A percentile compares a stretch with the other conserved stretches of the same genome.
phyloP scores from a whole-genome alignment of 1,284 basidiomycete genomes.

The Ganoderma sinense region DNA sequence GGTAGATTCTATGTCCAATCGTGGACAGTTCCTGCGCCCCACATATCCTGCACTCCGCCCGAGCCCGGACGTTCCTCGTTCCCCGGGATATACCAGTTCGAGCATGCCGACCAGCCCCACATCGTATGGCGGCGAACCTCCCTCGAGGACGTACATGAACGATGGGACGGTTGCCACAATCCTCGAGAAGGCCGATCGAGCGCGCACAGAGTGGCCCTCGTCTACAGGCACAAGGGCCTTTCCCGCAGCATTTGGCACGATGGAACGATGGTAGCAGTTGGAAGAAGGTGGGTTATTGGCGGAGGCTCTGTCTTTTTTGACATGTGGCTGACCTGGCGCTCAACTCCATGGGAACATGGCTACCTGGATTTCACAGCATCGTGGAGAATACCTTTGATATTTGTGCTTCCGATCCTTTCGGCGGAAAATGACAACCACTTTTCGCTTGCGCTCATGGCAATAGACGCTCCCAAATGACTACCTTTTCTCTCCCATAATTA shows the following conservation, averaged over 20 bases:
- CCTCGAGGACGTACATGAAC: neutral
- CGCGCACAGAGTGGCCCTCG: neutral
- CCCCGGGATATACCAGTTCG: neutral
- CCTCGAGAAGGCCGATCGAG: neutral
- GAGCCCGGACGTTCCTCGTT: neutral
- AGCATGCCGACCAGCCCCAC: slow-evolving; percentile 1
- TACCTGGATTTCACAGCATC: neutral
- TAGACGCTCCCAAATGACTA: neutral
- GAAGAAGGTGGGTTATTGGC: neutral
- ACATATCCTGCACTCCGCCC: neutral
- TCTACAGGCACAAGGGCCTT: neutral
- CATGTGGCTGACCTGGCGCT: slow-evolving; percentile 2
- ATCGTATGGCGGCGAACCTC: neutral
- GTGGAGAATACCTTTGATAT: neutral
- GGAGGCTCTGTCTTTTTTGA: neutral
- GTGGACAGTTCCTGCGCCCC: neutral
- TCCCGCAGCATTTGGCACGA: neutral
- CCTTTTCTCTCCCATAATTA: neutral
- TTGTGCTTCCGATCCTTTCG: neutral
- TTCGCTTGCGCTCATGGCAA: neutral
- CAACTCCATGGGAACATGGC: neutral
- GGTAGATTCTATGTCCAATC: neutral
- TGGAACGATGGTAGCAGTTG: neutral
- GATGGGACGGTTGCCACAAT: neutral
- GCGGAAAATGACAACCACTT: neutral